Conservation (phyloP, 192 early-diverging fungal species). For the Coemansia brasiliensis region DNA sequence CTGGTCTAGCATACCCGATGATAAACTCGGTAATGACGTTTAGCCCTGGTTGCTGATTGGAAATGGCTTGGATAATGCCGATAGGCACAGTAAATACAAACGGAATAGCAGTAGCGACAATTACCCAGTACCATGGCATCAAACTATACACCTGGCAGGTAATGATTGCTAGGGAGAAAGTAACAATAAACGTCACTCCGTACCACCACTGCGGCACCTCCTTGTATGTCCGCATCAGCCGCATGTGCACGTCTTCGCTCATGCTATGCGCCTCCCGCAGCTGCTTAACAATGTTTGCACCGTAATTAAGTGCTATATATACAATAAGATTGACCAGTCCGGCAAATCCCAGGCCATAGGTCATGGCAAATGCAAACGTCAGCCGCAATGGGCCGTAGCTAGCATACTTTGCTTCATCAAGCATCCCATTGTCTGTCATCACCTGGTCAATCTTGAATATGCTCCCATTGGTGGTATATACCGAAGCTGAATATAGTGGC, state of each 20-base stretch:
- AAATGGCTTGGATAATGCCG: constrained; percentile 76
- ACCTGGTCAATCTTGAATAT: constrained; percentile 61
- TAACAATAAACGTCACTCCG: constrained; percentile 35
- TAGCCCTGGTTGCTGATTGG: constrained; percentile 73
- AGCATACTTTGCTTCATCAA: constrained; percentile 60
- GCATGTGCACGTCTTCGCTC: constrained; percentile 72
- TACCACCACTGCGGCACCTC: constrained; percentile 79
- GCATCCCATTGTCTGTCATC: constrained; percentile 55
- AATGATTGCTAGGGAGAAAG: constrained; percentile 39
- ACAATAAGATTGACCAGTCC: constrained; percentile 66
- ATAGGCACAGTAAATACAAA: constrained; percentile 74
- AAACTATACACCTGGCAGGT: constrained; percentile 49
- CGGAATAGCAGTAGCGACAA: constrained; percentile 62
- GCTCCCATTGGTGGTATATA: constrained; percentile 59
- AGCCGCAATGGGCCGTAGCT: constrained; percentile 66
- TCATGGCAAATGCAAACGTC: constrained; percentile 67
- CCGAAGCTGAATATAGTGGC: constrained; percentile 55
- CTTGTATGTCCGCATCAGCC: constrained; percentile 71
- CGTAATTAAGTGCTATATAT: constrained; percentile 65
- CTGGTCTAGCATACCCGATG: constrained; percentile 73
- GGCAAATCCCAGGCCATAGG: constrained; percentile 70
- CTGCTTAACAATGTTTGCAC: constrained; percentile 64
- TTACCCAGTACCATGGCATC: constrained; percentile 71
- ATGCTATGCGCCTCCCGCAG: constrained; percentile 60
- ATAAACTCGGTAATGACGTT: constrained; percentile 87